phyloP scores from a whole-genome alignment of 352 stramenopile genomes.

The Globisporangium barbulae region DNA sequence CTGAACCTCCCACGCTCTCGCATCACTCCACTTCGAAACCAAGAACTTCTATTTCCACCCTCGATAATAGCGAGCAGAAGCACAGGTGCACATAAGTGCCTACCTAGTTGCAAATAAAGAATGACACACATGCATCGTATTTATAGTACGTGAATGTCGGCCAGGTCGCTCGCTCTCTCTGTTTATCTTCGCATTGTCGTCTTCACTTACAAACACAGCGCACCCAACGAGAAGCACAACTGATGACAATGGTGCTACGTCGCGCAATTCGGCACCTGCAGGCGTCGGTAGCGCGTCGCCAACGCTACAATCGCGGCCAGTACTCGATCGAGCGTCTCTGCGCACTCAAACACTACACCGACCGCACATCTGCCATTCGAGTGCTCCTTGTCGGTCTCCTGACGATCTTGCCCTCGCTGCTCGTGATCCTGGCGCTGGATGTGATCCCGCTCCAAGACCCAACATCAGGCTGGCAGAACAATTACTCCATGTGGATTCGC shows the following conservation, averaged over 20 bases:
- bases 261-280: background rate
- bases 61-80: too few relatives aligned
- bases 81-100: too few relatives aligned
- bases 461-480: background rate
- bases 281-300: background rate
- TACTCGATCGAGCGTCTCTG: constrained; percentile 25
- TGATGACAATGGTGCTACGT: background rate
- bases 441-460: constrained; percentile 7
- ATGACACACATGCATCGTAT: too few relatives aligned
- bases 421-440: background rate
- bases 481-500: background rate
- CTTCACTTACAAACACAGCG: too few relatives aligned
- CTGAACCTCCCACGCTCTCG: too few relatives aligned
- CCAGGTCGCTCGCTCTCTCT: too few relatives aligned
- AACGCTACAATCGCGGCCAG: constrained; percentile 6
- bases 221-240: too few relatives aligned
- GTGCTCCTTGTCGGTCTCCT: background rate
- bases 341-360: constrained; percentile 16
- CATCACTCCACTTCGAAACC: too few relatives aligned
- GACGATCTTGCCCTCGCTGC: background rate
- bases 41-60: too few relatives aligned
- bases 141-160: too few relatives aligned
- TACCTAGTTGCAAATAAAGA: too few relatives aligned
- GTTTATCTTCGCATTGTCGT: too few relatives aligned
- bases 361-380: background rate